phyloP scores from a whole-genome alignment of 140 eudicot species.

The Flaveria floridana region DNA sequence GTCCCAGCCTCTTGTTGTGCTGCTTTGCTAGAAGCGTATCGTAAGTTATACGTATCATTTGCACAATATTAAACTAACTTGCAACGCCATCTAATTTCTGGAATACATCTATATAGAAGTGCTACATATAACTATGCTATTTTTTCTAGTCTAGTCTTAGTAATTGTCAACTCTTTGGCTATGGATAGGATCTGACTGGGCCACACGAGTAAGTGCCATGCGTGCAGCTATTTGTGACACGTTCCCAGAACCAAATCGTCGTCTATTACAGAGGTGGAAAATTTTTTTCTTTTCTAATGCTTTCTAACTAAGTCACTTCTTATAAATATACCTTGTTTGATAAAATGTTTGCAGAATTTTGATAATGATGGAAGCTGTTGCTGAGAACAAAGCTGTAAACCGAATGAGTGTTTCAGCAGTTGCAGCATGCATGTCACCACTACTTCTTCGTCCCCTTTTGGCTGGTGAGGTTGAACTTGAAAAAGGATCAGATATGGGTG shows the following conservation, averaged over 20 bases:
- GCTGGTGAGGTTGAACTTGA: constrained; percentile 95
- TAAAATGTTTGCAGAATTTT: constrained; percentile 55
- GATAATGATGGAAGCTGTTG: constrained; percentile 87
- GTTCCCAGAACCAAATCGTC: constrained; percentile 98
- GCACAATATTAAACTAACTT: neutral
- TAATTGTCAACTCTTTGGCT: neutral
- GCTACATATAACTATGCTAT: neutral
- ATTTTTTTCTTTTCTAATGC: neutral
- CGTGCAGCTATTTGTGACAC: constrained; percentile 89
- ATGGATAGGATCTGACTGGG: constrained; percentile 65
- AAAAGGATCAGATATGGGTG: constrained; percentile 64
- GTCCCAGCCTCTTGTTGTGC: constrained; percentile 98
- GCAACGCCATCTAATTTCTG: neutral
- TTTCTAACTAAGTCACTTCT: neutral
- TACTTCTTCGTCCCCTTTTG: constrained; percentile 91
- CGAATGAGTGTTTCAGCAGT: constrained; percentile 95
- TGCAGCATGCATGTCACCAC: constrained; percentile 99
- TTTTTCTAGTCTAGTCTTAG: neutral
- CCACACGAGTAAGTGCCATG: constrained; percentile 65
- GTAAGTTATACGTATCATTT: constrained; percentile 45
- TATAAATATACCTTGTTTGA: neutral
- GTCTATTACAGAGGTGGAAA: constrained; percentile 76
- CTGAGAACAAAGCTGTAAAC: constrained; percentile 62
- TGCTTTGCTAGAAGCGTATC: constrained; percentile 83
- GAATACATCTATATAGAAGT: neutral